A percentile compares a stretch with the other conserved stretches of the same genome.
These are phyloP conservation scores for Neofusicoccum umdonicola DNA, from an alignment of 2,329 filamentous ascomycete genomes.

Conservation along the genomic window DNA sequence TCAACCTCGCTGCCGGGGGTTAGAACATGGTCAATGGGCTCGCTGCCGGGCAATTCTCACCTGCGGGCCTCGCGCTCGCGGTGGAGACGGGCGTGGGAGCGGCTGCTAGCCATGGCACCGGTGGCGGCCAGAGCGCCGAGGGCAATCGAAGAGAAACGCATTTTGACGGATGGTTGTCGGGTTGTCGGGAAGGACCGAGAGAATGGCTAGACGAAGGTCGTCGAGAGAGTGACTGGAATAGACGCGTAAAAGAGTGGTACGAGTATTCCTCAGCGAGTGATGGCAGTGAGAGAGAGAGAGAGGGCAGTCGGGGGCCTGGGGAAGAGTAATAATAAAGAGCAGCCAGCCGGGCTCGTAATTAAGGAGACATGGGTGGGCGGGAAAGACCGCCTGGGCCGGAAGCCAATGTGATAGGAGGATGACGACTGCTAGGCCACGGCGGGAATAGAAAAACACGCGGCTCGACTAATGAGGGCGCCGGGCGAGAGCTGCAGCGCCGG, in stretches of 20 bases:
- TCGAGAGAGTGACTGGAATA: constrained; percentile 19
- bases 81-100: constrained; percentile 15
- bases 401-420: constrained; percentile 3
- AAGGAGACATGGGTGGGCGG: constrained; percentile 15
- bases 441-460: constrained; percentile 12
- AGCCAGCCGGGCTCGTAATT: constrained; percentile 3
- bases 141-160: constrained; percentile 18
- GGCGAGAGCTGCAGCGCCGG: background rate
- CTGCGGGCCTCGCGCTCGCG: background rate
- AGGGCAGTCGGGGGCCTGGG: background rate
- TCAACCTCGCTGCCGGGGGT: background rate
- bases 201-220: constrained; percentile 7
- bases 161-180: constrained; percentile 1
- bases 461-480: constrained; percentile 14
- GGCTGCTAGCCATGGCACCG: constrained; percentile 15
- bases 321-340: constrained; percentile 16
- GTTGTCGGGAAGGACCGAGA: constrained; percentile 14
- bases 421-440: constrained; percentile 15
- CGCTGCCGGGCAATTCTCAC: background rate
- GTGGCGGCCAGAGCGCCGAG: constrained; percentile 13
- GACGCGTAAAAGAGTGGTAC: constrained; percentile 18
- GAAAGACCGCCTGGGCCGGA: constrained; percentile 6
- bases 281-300: background rate
- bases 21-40: background rate
- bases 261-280: constrained; percentile 13